These are phyloP conservation scores for Phialemonium atrogriseum DNA, from an alignment of 2,329 filamentous ascomycete genomes.

Conservation along the genomic window DNA sequence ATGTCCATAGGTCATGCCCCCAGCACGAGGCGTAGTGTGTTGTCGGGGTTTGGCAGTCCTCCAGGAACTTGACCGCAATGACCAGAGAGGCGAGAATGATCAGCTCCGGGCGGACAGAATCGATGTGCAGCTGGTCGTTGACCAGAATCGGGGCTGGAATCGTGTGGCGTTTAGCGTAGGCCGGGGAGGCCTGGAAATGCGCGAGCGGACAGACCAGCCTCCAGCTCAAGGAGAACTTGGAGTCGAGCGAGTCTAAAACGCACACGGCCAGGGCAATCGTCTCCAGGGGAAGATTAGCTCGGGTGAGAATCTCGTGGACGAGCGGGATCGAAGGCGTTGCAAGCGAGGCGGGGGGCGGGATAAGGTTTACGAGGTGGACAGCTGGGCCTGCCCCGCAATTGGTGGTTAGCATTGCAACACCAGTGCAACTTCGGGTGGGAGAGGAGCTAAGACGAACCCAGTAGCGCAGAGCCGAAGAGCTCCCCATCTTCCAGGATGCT, in stretches of 20 bases:
- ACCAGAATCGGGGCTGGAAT: slow-evolving; percentile 24
- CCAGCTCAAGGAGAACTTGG: slow-evolving; percentile 55
- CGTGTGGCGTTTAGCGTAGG: slow-evolving; percentile 32
- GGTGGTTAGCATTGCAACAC: no score
- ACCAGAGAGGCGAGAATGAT: slow-evolving; percentile 55
- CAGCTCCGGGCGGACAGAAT: slow-evolving; percentile 53
- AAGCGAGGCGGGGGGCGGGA: slow-evolving; percentile 55
- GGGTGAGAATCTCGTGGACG: slow-evolving; percentile 52
- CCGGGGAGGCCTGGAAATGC: slow-evolving; percentile 12
- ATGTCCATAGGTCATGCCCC: slow-evolving; percentile 49
- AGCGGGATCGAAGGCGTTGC: slow-evolving; percentile 47
- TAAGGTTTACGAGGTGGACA: slow-evolving; percentile 57
- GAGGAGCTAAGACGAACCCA: slow-evolving; percentile 24
- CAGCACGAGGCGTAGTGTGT: slow-evolving; percentile 44
- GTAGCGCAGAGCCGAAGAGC: slow-evolving; percentile 29
- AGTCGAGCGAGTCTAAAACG: slow-evolving; percentile 57
- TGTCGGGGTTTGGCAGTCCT: slow-evolving; percentile 48
- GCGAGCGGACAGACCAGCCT: slow-evolving; percentile 48
- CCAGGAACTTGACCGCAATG: slow-evolving; percentile 57
- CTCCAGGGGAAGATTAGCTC: slow-evolving; percentile 50
- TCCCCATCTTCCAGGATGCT: slow-evolving; percentile 35
- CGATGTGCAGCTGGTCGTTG: slow-evolving; percentile 42
- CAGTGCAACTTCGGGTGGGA: no score
- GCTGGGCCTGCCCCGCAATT: slow-evolving; percentile 56
- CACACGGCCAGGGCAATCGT: slow-evolving; percentile 57